These are phyloP conservation scores for Agroathelia rolfsii DNA, from an alignment of 1,284 basidiomycete genomes.

Conservation along the genomic window DNA sequence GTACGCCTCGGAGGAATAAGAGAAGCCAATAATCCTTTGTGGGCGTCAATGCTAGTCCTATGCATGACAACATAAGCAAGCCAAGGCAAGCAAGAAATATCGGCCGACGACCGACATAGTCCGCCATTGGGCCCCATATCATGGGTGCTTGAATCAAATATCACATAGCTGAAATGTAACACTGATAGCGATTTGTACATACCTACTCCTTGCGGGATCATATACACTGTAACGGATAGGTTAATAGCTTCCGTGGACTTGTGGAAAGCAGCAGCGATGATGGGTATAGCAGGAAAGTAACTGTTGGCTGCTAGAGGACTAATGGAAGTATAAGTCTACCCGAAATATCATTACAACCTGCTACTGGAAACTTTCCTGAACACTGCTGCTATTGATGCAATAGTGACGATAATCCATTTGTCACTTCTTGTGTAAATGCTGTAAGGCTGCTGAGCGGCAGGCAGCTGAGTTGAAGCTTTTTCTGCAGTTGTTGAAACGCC, in stretches of 20 bases:
- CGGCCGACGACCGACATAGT: constrained; percentile 22
- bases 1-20: constrained; percentile 23
- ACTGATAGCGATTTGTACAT: constrained; percentile 11
- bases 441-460: constrained; percentile 22
- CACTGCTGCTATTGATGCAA: constrained; percentile 26
- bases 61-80: constrained; percentile 18
- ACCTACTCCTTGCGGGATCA: constrained; percentile 43
- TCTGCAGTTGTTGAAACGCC: too few species aligned
- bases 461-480: too few species aligned
- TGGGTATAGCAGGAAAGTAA: constrained; percentile 43
- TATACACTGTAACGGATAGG: constrained; percentile 43
- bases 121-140: constrained; percentile 24
- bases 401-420: constrained; percentile 31
- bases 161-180: constrained; percentile 3
- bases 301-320: constrained; percentile 41
- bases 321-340: not conserved
- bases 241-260: constrained; percentile 35
- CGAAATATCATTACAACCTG: too few species aligned
- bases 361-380: constrained; percentile 25
- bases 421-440: constrained; percentile 28
- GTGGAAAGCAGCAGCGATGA: constrained; percentile 31
- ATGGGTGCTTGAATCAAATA: constrained; percentile 20
- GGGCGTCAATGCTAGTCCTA: constrained; percentile 24
- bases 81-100: constrained; percentile 21
- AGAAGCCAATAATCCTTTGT: constrained; percentile 24